A percentile compares a stretch with the other conserved stretches of the same genome.
Conservation (phyloP, 2,329 filamentous ascomycete species). For the Cadophora luteo-olivacea region DNA sequence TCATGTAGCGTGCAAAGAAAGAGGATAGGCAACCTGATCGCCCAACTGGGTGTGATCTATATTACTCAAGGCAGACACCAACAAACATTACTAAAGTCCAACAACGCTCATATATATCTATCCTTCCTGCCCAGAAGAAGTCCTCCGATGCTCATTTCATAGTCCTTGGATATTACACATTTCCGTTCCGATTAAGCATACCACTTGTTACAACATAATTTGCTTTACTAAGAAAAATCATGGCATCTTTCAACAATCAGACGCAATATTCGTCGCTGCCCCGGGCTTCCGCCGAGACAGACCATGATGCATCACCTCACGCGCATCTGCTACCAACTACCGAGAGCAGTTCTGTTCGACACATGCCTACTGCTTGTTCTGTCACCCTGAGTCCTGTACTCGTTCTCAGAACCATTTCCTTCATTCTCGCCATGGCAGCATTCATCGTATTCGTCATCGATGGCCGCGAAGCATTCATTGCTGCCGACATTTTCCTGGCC, state of each 20-base stretch:
- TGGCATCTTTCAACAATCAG: background rate
- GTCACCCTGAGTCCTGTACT: constrained; percentile 22
- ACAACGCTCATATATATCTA: background rate
- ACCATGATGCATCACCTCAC: constrained; percentile 13
- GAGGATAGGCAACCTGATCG: background rate
- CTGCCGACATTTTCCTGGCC: constrained; percentile 24
- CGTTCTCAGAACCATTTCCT: constrained; percentile 18
- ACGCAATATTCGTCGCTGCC: constrained; percentile 5
- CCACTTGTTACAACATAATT: background rate
- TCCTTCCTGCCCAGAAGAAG: background rate
- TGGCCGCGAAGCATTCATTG: constrained; percentile 25
- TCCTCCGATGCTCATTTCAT: background rate
- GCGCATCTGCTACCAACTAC: constrained; percentile 17
- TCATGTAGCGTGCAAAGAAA: background rate
- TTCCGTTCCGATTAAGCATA: background rate
- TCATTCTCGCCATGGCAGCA: constrained; percentile 19
- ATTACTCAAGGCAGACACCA: constrained; percentile 6
- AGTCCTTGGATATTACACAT: background rate
- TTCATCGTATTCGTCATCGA: constrained; percentile 27
- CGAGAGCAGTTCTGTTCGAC: background rate
- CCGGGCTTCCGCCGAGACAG: constrained; percentile 18
- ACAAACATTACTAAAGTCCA: background rate
- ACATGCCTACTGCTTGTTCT: constrained; percentile 15
- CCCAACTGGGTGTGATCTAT: background rate
- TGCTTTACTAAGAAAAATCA: background rate